Evolutionary conservation across 495 filamentous ascomycete genomes (phyloP).

Genomic region (Penicillium parvum): DNA sequence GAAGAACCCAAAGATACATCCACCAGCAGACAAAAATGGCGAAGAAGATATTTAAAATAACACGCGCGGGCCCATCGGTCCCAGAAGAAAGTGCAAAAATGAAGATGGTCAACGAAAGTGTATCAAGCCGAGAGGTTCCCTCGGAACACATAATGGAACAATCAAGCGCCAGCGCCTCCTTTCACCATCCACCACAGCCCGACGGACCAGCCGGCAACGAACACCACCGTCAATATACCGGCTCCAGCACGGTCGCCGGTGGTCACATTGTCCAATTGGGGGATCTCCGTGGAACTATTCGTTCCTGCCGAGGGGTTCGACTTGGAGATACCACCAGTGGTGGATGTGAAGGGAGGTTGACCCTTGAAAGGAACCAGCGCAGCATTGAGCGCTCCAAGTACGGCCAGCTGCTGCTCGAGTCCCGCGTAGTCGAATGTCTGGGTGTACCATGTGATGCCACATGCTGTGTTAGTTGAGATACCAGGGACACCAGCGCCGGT

Average conservation of each 20-base stretch:
- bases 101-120: too few relatives aligned
- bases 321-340: slow-evolving; percentile 61
- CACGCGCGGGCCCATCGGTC: too few relatives aligned
- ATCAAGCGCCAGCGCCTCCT: too few relatives aligned
- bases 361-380: slow-evolving; percentile 44
- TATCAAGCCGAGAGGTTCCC: too few relatives aligned
- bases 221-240: slow-evolving; percentile 57
- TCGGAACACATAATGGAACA: too few relatives aligned
- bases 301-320: slow-evolving; percentile 57
- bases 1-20: too few relatives aligned
- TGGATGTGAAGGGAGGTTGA: slow-evolving; percentile 48
- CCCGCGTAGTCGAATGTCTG: slow-evolving; percentile 45
- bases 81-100: too few relatives aligned
- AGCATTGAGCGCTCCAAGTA: slow-evolving; percentile 53
- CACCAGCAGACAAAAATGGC: too few relatives aligned
- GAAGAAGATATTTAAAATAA: too few relatives aligned
- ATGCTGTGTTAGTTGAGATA: slow-evolving; percentile 43
- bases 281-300: slow-evolving; percentile 18
- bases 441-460: slow-evolving; percentile 51
- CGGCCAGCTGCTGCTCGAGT: slow-evolving; percentile 57
- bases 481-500: too few relatives aligned
- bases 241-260: slow-evolving; percentile 60
- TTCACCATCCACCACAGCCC: slow-evolving; percentile 45
- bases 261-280: slow-evolving; percentile 39
- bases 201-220: slow-evolving; percentile 50